These are phyloP conservation scores for Periconia sp. DNA, from an alignment of 2,329 filamentous ascomycete species.

Conservation along the genomic window DNA sequence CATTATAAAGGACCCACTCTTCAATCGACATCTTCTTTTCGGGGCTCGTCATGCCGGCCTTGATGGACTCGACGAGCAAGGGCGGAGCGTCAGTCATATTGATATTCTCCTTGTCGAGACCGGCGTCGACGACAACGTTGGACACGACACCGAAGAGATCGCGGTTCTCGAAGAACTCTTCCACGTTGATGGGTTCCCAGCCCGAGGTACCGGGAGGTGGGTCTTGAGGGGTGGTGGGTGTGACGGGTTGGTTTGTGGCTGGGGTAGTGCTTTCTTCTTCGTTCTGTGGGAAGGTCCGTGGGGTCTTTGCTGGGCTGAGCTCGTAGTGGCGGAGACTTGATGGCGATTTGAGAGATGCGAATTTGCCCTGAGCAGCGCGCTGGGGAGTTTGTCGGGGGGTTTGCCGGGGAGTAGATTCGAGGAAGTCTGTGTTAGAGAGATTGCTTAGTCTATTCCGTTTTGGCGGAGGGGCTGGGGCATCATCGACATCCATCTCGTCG, in stretches of 20 bases:
- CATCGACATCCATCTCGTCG: conserved; percentile 13
- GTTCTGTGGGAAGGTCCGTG: not conserved
- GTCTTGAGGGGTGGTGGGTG: conserved; percentile 17
- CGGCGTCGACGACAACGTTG: conserved; percentile 30
- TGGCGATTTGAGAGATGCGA: not conserved
- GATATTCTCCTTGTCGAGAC: conserved; percentile 33
- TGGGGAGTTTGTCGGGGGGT: conserved; percentile 2
- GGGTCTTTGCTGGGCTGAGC: not conserved
- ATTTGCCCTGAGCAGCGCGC: not conserved
- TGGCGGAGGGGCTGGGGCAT: not conserved
- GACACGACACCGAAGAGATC: conserved; percentile 24
- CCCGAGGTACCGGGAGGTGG: conserved; percentile 34
- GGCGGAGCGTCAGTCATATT: conserved; percentile 19
- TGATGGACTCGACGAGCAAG: conserved; percentile 53
- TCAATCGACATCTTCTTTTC: conserved; percentile 93
- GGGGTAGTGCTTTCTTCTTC: not conserved
- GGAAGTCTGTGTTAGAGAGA: conserved; percentile 5
- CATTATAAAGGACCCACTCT: conserved; percentile 86
- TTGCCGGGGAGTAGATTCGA: conserved; percentile 1
- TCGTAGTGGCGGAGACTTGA: not conserved
- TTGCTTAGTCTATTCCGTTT: conserved; percentile 11
- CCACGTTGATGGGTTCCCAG: conserved; percentile 78
- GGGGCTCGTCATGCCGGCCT: conserved; percentile 66
- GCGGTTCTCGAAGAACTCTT: conserved; percentile 61
- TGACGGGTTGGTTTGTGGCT: conserved; percentile 8